Evolutionary conservation across 352 stramenopile species (phyloP), one percentile per base, ranked within the genome.

Genomic region (Pythium scleroteichum): DNA sequence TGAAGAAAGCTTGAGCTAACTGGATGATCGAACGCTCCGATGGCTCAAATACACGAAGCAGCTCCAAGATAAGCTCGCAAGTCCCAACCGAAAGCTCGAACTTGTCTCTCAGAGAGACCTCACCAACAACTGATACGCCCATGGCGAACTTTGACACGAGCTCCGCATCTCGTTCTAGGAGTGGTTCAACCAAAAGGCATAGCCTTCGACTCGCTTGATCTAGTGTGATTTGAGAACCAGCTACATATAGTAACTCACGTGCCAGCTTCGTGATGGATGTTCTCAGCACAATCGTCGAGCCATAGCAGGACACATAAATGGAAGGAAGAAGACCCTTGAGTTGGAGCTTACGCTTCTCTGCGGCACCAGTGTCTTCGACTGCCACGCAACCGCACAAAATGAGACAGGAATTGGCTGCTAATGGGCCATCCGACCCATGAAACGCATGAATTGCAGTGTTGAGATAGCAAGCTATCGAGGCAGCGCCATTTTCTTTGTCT

Each of bases 381-480:
- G 54, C 32, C 2, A 67, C 45, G 42, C 66, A 73, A 14, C 66
- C 66, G 40, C 66, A 73, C 12, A 73, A 26, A 48, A 64, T 35
- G 5, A 49, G 23, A 10, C 20, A 57, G 0, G 55, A 59, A 2
- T 6, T 54, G 7, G 60, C 57, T 27, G 50, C 61, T 12, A 73
- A 52, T 22, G 56, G 38, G 12, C 66, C 66, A 19, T 64, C 57
- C 9, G 60, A 55, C 23, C 66, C 46, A 33, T 73, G 62, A 44
- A 66, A 73, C 2, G 66, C 53, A 32, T 73, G 66, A 12, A 73
- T 69, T 4, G 61, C 66, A 2, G 66, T 73, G 46, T 73, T 64
- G 27, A 73, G 47, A 50, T 58, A 73, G 45, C 66, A 73, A 40
- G 66, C 55, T 12, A 73, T 50, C 3, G 56, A 58, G 24, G 54